A percentile compares a stretch with the other conserved stretches of the same genome.
These are phyloP conservation scores for Phyllostachys edulis DNA, from an alignment of 176 grass and related monocot species.

Conservation along the genomic window DNA sequence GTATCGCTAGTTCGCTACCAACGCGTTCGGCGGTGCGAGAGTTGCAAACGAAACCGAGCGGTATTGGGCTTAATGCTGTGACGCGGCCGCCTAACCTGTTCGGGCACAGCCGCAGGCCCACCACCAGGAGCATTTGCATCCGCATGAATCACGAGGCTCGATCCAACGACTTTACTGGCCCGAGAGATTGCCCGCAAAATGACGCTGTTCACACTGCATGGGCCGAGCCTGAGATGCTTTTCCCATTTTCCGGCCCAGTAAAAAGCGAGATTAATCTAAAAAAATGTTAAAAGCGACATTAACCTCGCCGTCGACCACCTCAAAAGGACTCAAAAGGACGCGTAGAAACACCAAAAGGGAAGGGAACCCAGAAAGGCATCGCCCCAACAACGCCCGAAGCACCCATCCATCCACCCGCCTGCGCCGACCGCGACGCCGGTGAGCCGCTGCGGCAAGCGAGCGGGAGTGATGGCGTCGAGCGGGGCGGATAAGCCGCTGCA, in stretches of 20 bases:
- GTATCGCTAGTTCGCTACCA: too few relatives aligned
- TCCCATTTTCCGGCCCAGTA: background rate
- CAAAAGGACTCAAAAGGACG: background rate
- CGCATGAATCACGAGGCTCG: background rate
- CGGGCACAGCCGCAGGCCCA: background rate
- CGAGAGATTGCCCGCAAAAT: background rate
- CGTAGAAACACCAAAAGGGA: slow-evolving; percentile 22
- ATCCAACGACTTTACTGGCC: background rate
- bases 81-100: background rate
- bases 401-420: background rate
- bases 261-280: background rate
- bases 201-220: too few relatives aligned
- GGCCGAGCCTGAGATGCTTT: too few relatives aligned
- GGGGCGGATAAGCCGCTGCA: slow-evolving; percentile 73
- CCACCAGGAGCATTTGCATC: too few relatives aligned
- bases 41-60: background rate
- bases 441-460: background rate
- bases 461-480: slow-evolving; percentile 36
- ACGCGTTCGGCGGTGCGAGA: too few relatives aligned
- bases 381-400: background rate
- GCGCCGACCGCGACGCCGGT: background rate
- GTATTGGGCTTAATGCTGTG: background rate
- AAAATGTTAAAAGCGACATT: background rate
- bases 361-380: background rate
- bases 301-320: background rate